Base-by-base conservation (phyloP, 306 rosid species). In the Begonia fuchsioides region DNA sequence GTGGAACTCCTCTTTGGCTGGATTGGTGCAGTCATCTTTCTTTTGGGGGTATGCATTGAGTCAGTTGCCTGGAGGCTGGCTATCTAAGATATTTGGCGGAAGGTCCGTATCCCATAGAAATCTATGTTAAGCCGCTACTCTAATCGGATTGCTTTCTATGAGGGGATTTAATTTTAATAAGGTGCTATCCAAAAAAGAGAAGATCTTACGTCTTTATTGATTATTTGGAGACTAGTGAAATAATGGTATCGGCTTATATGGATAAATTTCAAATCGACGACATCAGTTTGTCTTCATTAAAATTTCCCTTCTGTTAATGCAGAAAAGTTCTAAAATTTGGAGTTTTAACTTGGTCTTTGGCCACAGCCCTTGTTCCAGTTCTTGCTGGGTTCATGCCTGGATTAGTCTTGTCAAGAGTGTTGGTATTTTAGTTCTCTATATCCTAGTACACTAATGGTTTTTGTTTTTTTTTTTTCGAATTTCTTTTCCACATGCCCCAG, bases 11-110 rank as follows among this genome's bases (percentile, higher is more conserved):
- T 82, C 98, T 6, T 64, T 56, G 47, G 95, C 95, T 35, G 98
- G 98, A 50, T 71, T 90, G 92, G 98, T 90, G 57, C 98, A 90
- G 59, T 90, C 98, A 10, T 81, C 98, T 41, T 90, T 90, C 85
- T 90, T 90, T 66, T 85, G 98, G 98, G 98, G 98, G 49, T 90
- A 90, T 69, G 96, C 98, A 2, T 57, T 85, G 68, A 85, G 95
- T 63, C 98, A 90, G 56, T 77, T 90, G 73, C 98, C 94, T 12
- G 98, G 98, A 49, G 95, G 98, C 16, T 90, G 95, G 98, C 72
- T 85, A 58, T 84, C 98, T 63, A 85, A 77, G 84, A 67, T 61
- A 47, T 90, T 85, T 79, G 95, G 98, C 55, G 98, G 98, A 64
- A 71, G 98, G 98, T 90, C 41, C 43, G 40, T 48, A 20, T 39